Evolutionary conservation across 2,329 filamentous ascomycete genomes (phyloP).

Genomic region (Ophidiomyces ophidiicola): DNA sequence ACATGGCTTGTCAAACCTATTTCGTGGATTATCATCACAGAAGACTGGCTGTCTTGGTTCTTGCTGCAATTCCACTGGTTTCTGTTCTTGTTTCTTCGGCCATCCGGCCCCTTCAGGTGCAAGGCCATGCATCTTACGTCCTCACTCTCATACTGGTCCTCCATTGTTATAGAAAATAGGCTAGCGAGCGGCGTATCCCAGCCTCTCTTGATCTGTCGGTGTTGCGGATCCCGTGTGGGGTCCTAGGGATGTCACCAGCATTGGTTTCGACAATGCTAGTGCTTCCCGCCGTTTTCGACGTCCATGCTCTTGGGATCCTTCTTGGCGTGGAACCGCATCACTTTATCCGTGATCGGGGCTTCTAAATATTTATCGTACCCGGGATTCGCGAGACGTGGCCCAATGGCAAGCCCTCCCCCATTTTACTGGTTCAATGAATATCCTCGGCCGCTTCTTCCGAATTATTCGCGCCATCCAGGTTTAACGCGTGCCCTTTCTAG

Average conservation of each 20-base stretch:
- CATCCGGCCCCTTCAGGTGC: background rate
- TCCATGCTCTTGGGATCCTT: background rate
- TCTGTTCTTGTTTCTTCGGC: background rate
- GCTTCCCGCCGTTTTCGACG: conserved; percentile 1
- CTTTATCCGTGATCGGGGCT: conserved; percentile 5
- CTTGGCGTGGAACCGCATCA: conserved; percentile 11
- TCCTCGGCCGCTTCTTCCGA: background rate
- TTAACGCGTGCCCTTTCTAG: background rate
- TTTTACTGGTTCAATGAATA: conserved; percentile 24
- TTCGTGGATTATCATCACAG: background rate
- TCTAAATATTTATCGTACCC: conserved; percentile 18
- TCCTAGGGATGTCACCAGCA: conserved; percentile 6
- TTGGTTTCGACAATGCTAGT: conserved; percentile 1
- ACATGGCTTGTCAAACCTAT: conserved; percentile 3
- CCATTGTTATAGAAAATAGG: background rate
- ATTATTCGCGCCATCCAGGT: background rate
- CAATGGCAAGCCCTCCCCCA: conserved; percentile 26
- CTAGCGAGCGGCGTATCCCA: conserved; percentile 1
- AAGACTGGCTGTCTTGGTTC: too few species aligned
- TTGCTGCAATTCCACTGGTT: conserved; percentile 1
- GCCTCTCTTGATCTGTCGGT: conserved; percentile 2
- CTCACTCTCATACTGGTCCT: conserved; percentile 1
- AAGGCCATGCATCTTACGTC: too few species aligned
- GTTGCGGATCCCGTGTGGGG: conserved; percentile 9
- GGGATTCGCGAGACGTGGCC: conserved; percentile 32